Evolutionary conservation across 2,329 filamentous ascomycete genomes (phyloP), one percentile per base, ranked within the genome.

Genomic region (Pestalotiopsis sp.): DNA sequence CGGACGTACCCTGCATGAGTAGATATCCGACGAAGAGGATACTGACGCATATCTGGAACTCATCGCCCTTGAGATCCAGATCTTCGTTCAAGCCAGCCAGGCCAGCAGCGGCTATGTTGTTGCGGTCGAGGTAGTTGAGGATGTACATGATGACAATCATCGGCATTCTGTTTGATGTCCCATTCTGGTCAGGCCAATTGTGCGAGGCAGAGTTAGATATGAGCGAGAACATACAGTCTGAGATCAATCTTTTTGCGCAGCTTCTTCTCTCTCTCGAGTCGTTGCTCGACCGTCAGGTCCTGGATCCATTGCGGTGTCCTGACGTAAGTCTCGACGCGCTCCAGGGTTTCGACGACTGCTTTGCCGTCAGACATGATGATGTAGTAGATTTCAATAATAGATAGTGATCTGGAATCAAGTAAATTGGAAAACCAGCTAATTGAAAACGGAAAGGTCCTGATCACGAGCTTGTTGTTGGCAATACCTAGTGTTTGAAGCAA

Each of bases 61-160:
- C 76, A n/a, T 75, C 72, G 9, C 76, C 75, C 2, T 73, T 71
- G 11, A 81, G 67, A 6, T 72, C 69, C 57, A 83, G 69, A 63
- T 83, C 82, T 3, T 75, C 73, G 39, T 79, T 74, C 35, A 83
- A 73, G 11, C 81, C 81, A 1, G 78, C 79, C 35, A 83, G 71
- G 64, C 75, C 71, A 1, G 78, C 81, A 26, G 70, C 83, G 10
- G 85, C 84, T 69, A 86, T 86, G 69, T 86, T 84, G 64, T 76
- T 75, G 22, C 75, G 70, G 63, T 74, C 75, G n/a, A 76, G 69
- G 61, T 75, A 73, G 44, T 70, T 75, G 38, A 69, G 58, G 56
- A 70, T 57, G 52, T 65, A 65, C 63, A 64, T 64, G n/a, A 64
- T 38, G 20, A 65, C 48, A 20, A 65, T 65, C 30, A 65, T 13